Conservation (phyloP, 179 eudicot genomes). For the Pouteria campechiana region DNA sequence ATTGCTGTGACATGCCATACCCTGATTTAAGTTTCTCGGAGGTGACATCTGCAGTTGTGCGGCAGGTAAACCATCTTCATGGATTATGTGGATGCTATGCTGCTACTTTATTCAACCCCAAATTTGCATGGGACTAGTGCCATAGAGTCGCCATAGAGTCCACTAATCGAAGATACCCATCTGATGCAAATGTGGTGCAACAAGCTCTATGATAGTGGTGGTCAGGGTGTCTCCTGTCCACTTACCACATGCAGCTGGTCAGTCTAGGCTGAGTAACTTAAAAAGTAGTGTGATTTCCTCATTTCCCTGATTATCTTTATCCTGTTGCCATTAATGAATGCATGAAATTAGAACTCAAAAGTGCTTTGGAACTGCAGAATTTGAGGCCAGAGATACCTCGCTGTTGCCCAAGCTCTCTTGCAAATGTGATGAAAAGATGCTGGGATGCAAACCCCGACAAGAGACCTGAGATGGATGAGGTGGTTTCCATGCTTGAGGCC, state of each 20-base stretch:
- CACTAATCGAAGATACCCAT: too few species aligned
- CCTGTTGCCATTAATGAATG: background rate
- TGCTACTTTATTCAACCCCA: background rate
- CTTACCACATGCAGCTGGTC: too few species aligned
- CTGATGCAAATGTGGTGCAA: too few species aligned
- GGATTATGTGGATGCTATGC: background rate
- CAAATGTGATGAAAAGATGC: conserved; percentile 91
- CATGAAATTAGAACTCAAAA: background rate
- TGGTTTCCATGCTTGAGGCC: conserved; percentile 80
- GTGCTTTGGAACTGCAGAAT: conserved; percentile 34
- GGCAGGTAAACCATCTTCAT: conserved; percentile 50
- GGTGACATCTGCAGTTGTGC: conserved; percentile 96
- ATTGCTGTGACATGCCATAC: conserved; percentile 99
- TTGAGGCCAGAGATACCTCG: conserved; percentile 96
- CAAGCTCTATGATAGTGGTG: too few species aligned
- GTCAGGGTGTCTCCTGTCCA: too few species aligned
- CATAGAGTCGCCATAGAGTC: too few species aligned
- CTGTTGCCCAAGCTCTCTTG: conserved; percentile 92
- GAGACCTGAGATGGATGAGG: conserved; percentile 97
- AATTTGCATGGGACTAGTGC: too few species aligned
- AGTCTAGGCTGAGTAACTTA: too few species aligned
- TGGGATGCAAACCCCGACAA: conserved; percentile 97
- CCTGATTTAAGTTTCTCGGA: conserved; percentile 98
- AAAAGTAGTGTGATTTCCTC: too few species aligned
- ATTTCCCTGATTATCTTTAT: background rate